A percentile compares a stretch with the other conserved stretches of the same genome.
Evolutionary conservation across 305 asterid genomes (phyloP).

Genomic region (Plantago lanceolata): DNA sequence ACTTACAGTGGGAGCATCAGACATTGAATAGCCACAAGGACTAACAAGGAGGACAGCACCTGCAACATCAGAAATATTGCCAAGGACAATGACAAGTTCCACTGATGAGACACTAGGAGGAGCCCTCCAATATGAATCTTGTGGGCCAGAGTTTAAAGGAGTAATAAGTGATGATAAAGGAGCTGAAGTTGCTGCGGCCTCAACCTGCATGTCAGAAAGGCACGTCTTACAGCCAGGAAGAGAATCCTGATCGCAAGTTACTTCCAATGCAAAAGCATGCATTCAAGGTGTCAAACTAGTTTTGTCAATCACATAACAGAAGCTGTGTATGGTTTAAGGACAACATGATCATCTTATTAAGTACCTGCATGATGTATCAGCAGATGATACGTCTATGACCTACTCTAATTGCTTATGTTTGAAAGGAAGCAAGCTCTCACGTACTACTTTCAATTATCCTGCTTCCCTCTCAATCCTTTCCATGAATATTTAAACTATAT

Average conservation of each 20-base stretch:
- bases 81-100: slow-evolving; percentile 78
- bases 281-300: too few relatives aligned
- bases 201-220: slow-evolving; percentile 53
- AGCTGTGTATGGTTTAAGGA: too few relatives aligned
- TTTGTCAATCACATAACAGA: too few relatives aligned
- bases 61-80: slow-evolving; percentile 75
- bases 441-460: too few relatives aligned
- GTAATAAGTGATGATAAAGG: slow-evolving; percentile 75
- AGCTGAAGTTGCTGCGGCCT: slow-evolving; percentile 82
- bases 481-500: too few relatives aligned
- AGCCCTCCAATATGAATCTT: slow-evolving; percentile 86
- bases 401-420: too few relatives aligned
- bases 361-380: too few relatives aligned
- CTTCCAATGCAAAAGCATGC: too few relatives aligned
- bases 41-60: slow-evolving; percentile 84
- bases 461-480: too few relatives aligned
- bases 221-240: slow-evolving; percentile 22
- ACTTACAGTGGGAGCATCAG: slow-evolving; percentile 92
- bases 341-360: too few relatives aligned
- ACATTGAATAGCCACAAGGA: slow-evolving; percentile 84
- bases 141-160: slow-evolving; percentile 64
- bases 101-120: slow-evolving; percentile 64
- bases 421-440: too few relatives aligned
- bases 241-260: slow-evolving; percentile 1
- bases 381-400: too few relatives aligned